Conservation (phyloP, 768 basidiomycete genomes). For the Roridomyces roridus region DNA sequence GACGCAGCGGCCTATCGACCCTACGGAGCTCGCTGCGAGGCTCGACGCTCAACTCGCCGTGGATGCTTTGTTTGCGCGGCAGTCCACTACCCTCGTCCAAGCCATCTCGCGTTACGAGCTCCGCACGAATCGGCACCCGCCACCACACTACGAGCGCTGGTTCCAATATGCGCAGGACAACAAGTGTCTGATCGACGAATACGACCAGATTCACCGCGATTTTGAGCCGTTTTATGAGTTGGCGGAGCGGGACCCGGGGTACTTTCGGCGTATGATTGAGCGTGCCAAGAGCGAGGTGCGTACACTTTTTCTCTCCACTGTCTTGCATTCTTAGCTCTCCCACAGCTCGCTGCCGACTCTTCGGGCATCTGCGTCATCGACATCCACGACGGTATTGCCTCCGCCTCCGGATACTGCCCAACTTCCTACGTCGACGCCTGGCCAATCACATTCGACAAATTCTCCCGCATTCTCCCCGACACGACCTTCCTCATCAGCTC, state of each 20-base stretch:
- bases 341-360: conserved; percentile 5
- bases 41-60: neutral
- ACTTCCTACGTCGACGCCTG: neutral
- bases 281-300: no score
- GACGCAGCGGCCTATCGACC: no score
- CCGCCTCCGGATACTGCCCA: no score
- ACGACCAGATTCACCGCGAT: conserved; percentile 1
- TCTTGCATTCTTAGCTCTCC: no score
- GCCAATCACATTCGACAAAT: neutral
- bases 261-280: neutral
- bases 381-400: no score
- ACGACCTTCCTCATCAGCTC: conserved; percentile 8
- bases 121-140: neutral
- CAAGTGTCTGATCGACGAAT: conserved; percentile 7
- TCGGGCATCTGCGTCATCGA: neutral
- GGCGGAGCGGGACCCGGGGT: neutral
- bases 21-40: no score
- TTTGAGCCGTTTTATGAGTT: conserved; percentile 6
- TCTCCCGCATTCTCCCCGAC: conserved; percentile 3
- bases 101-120: conserved; percentile 2
- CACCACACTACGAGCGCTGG: conserved; percentile 1
- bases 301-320: no score
- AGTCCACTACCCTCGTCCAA: neutral
- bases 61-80: neutral
- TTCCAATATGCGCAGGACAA: neutral